Base-by-base conservation (phyloP, 169 alveolate species). In the Eimeria acervulina region DNA sequence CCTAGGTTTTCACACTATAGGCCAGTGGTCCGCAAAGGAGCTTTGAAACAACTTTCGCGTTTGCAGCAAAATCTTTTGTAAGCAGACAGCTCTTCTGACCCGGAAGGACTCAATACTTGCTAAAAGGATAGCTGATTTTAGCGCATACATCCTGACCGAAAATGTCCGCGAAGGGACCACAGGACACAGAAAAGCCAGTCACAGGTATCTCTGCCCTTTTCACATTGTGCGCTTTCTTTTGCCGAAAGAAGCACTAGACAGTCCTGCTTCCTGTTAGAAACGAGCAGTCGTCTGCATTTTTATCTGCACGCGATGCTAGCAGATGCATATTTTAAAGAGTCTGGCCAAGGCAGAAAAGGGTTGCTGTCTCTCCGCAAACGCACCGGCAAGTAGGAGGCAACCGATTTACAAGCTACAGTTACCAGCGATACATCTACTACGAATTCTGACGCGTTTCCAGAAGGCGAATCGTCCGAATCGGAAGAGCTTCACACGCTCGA, bases 401-500 rank as follows among this genome's bases (percentile, higher is more conserved):
- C 3, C 28, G 78, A 68, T 3, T 44, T 28, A 31, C 44, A 68
- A 31, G 13, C 28, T 1, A 23, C 19, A 68, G 5, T 68, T 5
- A 3, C 19, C 10, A 63, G 0, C 38, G 0, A 63, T 3, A 10
- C 5, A 15, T 44, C n/a, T 31, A 31, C 23, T 68, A 44, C 21
- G 78, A 28, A 31, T 68, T 55, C 19, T 51, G 72, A 21, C n/a
- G 12, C 61, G 70, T n/a, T 44, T 8, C 72, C 44, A 51, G 90
- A 51, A n/a, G 90, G 28, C 8, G 90, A 81, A 0, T 28, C 90
- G 47, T 0, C 63, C 61, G 90, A 84, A 33, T 12, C 12, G 66
- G 80, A 84, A 68, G 47, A 40, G 78, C 80, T 84, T 68, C 93
- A 23, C 7, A 59, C 31, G 59, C 93, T 84, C 36, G 70, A 51